These are phyloP conservation scores for Pseudogymnoascus sp. DNA, from an alignment of 2,329 filamentous ascomycete genomes.

Conservation along the genomic window DNA sequence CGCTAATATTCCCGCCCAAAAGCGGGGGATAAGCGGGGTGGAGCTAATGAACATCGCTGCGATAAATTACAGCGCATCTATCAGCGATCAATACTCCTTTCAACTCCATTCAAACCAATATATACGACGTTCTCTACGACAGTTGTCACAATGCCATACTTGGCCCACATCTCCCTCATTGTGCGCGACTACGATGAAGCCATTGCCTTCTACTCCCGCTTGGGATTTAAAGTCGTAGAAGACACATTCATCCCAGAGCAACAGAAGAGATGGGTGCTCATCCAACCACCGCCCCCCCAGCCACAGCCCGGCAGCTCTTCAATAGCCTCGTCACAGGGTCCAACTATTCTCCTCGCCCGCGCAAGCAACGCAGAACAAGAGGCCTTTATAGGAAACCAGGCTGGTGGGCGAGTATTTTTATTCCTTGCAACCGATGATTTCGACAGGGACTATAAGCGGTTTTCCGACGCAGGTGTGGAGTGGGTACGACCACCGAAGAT, in stretches of 20 bases:
- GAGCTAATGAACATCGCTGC: too few relatives aligned
- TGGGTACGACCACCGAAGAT: background rate
- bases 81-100: too few relatives aligned
- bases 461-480: background rate
- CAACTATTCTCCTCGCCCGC: background rate
- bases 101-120: too few relatives aligned
- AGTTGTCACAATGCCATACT: background rate
- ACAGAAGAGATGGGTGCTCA: slow-evolving; percentile 4
- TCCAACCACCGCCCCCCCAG: background rate
- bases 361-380: background rate
- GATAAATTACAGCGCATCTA: too few relatives aligned
- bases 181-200: slow-evolving; percentile 9
- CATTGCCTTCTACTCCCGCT: background rate
- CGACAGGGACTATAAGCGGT: background rate
- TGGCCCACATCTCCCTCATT: background rate
- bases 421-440: slow-evolving; percentile 11
- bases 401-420: slow-evolving; percentile 11
- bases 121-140: background rate
- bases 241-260: slow-evolving; percentile 2
- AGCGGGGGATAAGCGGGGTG: too few relatives aligned
- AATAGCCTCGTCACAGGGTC: background rate
- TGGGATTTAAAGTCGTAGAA: background rate
- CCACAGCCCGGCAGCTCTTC: background rate
- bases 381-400: background rate
- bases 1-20: too few relatives aligned